Evolutionary conservation across 1,284 basidiomycete genomes (phyloP).

Genomic region (Malassezia psittaci): DNA sequence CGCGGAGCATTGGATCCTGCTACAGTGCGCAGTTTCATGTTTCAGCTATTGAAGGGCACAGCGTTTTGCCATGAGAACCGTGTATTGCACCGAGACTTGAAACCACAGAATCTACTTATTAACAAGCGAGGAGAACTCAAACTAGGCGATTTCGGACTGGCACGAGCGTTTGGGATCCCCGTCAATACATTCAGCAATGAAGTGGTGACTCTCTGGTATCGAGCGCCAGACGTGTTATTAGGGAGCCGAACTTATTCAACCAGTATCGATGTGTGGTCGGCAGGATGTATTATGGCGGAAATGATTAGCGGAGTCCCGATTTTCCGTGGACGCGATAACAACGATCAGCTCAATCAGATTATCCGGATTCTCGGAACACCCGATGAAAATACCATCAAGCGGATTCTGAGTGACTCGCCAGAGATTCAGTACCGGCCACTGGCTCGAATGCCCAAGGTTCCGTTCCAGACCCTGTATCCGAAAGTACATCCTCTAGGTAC

Average conservation of each 20-base stretch:
- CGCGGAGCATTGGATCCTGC: slow-evolving; percentile 83
- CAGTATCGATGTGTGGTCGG: slow-evolving; percentile 98
- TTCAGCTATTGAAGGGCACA: slow-evolving; percentile 89
- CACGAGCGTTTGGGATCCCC: slow-evolving; percentile 58
- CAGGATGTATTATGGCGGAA: slow-evolving; percentile 90
- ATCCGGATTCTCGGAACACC: slow-evolving; percentile 96
- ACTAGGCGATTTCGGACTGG: slow-evolving; percentile 74
- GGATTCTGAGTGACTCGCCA: slow-evolving; percentile 87
- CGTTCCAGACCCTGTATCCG: slow-evolving; percentile 76
- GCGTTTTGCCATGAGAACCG: slow-evolving; percentile 99
- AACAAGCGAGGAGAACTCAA: slow-evolving; percentile 97
- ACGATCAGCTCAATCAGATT: slow-evolving; percentile 93
- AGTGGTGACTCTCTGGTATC: slow-evolving; percentile 91
- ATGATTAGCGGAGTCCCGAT: slow-evolving; percentile 89
- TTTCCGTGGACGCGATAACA: slow-evolving; percentile 93
- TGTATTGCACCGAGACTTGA: slow-evolving; percentile 91
- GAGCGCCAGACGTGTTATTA: slow-evolving; percentile 92
- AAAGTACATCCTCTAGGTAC: slow-evolving; percentile 63
- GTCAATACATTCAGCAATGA: slow-evolving; percentile 48
- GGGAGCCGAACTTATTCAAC: slow-evolving; percentile 96
- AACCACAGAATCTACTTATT: slow-evolving; percentile 94
- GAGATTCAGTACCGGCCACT: slow-evolving; percentile 80
- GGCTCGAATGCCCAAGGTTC: slow-evolving; percentile 81
- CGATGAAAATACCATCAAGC: slow-evolving; percentile 73
- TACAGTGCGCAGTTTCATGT: slow-evolving; percentile 95